Percentiles rank a stretch among this genome's conserved stretches.
Evolutionary conservation across 176 grass and related monocot species (phyloP).

Genomic region (Alopecurus myosuroides): DNA sequence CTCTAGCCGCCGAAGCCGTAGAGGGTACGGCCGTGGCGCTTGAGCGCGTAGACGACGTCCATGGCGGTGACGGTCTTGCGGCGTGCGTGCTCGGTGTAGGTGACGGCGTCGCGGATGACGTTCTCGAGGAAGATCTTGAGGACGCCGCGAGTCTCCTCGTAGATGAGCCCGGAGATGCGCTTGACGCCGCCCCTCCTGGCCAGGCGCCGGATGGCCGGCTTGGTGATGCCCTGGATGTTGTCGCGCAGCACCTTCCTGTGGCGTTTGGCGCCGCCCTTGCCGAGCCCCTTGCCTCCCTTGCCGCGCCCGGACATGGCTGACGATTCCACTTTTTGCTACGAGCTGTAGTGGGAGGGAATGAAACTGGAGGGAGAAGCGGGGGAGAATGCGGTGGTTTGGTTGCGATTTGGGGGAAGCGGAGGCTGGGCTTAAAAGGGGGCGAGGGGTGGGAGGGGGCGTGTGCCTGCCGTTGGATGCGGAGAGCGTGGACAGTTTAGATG

Average conservation of each 20-base stretch:
- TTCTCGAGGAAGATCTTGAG: constrained; percentile 88
- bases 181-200: constrained; percentile 65
- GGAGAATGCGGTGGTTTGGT: no score
- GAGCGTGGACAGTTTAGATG: no score
- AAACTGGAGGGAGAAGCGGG: no score
- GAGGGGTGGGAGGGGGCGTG: no score
- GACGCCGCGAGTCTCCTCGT: constrained; percentile 69
- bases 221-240: constrained; percentile 95
- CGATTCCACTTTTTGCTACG: no score
- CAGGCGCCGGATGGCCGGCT: constrained; percentile 73
- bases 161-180: constrained; percentile 65
- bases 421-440: no score
- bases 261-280: constrained; percentile 41
- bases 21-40: constrained; percentile 68
- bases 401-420: no score
- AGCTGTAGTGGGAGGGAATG: no score
- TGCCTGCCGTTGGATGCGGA: no score
- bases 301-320: constrained; percentile 6
- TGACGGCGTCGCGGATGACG: constrained; percentile 75
- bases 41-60: constrained; percentile 77
- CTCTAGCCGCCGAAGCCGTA: constrained; percentile 63
- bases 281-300: constrained; percentile 11
- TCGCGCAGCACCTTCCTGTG: constrained; percentile 87
- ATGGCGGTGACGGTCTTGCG: constrained; percentile 77
- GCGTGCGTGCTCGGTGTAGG: constrained; percentile 71